phyloP scores from a whole-genome alignment of 1,284 basidiomycete genomes.

The Ceratobasidium theobromae region DNA sequence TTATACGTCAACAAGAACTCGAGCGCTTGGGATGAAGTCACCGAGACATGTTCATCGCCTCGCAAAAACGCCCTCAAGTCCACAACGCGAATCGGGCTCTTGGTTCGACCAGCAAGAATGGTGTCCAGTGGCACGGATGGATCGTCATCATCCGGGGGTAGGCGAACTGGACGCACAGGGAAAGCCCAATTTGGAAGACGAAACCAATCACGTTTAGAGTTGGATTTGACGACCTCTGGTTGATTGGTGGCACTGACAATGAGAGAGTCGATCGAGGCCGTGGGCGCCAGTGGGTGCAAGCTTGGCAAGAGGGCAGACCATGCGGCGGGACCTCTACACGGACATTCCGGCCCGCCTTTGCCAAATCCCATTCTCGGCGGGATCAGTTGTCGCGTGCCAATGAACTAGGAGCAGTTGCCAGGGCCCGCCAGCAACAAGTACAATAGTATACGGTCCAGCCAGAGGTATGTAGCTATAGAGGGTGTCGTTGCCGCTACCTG shows the following conservation, averaged over 20 bases:
- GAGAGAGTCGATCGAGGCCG: conserved; percentile 14
- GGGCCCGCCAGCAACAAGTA: conserved; percentile 22
- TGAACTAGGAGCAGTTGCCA: background rate
- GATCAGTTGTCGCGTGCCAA: background rate
- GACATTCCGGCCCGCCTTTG: conserved; percentile 4
- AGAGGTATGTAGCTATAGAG: conserved; percentile 14
- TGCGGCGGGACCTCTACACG: conserved; percentile 23
- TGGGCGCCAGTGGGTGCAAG: conserved; percentile 12
- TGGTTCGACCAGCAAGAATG: conserved; percentile 32
- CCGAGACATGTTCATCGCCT: background rate
- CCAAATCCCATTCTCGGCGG: conserved; percentile 4
- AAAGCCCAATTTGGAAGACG: conserved; percentile 25
- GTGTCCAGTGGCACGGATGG: conserved; percentile 17
- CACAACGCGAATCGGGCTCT: conserved; percentile 31
- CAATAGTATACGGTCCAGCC: conserved; percentile 6
- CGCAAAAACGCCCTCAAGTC: conserved; percentile 32
- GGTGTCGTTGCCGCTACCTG: conserved; percentile 4
- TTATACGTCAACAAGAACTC: conserved; percentile 34
- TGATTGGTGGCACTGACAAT: conserved; percentile 23
- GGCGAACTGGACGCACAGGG: background rate
- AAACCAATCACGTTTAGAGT: conserved; percentile 12
- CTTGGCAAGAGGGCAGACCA: conserved; percentile 19
- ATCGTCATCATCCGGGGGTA: conserved; percentile 2
- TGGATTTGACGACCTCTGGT: conserved; percentile 18
- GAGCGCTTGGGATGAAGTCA: conserved; percentile 1